These are phyloP conservation scores for Diphasiastrum complanatum DNA, from an alignment of 83 land plant species.

Conservation along the genomic window DNA sequence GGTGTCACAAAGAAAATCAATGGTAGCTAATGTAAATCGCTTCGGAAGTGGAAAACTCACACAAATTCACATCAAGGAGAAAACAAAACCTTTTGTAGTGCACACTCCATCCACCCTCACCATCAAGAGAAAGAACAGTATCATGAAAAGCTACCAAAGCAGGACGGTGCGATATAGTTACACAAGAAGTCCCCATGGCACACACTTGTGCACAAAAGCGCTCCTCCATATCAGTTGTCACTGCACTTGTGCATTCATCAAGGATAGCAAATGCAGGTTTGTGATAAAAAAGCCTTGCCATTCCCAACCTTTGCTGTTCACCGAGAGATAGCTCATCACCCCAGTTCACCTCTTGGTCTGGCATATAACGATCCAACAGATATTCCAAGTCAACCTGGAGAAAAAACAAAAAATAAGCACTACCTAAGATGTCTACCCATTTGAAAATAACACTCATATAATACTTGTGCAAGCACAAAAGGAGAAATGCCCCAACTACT, in stretches of 20 bases:
- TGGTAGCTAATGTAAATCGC: background rate
- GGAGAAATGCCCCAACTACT: background rate
- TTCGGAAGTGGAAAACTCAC: background rate
- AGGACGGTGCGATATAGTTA: conserved; percentile 96
- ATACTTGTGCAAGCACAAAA: too few relatives aligned
- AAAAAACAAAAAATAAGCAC: background rate
- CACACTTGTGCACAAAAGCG: conserved; percentile 90
- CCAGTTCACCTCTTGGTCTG: conserved; percentile 79
- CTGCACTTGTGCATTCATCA: conserved; percentile 99
- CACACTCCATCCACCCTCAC: conserved; percentile 91
- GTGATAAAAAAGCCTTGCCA: conserved; percentile 95
- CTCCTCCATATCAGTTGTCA: conserved; percentile 99
- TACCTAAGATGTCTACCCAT: background rate
- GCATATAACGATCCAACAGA: conserved; percentile 82
- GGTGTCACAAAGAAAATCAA: too few relatives aligned
- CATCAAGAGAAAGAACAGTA: conserved; percentile 90
- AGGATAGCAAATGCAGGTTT: conserved; percentile 94
- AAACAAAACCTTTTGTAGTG: conserved; percentile 54
- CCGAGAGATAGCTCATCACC: conserved; percentile 97
- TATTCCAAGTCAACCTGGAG: conserved; percentile 92
- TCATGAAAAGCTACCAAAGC: conserved; percentile 99
- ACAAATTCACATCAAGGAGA: background rate
- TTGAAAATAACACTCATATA: background rate
- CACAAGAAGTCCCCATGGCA: conserved; percentile 99
- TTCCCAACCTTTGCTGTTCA: conserved; percentile 93